These are phyloP conservation scores for Suhomyces coccinellae DNA, from an alignment of 1,139 yeast genomes.

Conservation along the genomic window DNA sequence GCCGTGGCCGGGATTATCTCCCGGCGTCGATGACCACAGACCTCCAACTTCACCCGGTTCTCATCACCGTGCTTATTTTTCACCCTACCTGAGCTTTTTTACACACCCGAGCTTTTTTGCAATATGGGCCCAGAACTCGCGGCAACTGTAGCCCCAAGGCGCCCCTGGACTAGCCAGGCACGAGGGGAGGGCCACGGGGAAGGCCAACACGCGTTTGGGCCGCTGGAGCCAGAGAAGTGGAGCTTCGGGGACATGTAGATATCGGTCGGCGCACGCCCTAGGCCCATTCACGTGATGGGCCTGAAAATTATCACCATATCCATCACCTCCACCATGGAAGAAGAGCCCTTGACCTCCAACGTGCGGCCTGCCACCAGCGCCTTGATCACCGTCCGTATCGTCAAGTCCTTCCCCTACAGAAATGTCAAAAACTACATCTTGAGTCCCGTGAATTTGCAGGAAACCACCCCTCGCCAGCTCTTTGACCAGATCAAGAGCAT, in stretches of 20 bases:
- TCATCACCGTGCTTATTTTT: too few species aligned
- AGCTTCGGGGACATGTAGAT: background rate
- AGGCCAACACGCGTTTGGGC: background rate
- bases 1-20: too few species aligned
- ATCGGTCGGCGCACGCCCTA: background rate
- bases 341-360: constrained; percentile 61
- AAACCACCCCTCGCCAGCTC: constrained; percentile 65
- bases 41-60: too few species aligned
- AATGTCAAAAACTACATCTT: constrained; percentile 82
- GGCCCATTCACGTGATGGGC: background rate
- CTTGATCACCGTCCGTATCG: constrained; percentile 76
- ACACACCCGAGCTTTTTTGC: background rate
- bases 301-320: background rate
- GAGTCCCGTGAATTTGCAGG: constrained; percentile 68
- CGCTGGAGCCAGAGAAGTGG: background rate
- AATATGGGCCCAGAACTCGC: background rate
- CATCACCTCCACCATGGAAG: constrained; percentile 3
- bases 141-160: background rate
- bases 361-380: constrained; percentile 71
- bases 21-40: too few species aligned
- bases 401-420: constrained; percentile 90
- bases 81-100: too few species aligned
- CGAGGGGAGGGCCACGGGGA: background rate
- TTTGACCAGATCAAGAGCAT: constrained; percentile 45
- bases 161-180: background rate